A percentile compares a stretch with the other conserved stretches of the same genome.
phyloP scores from a whole-genome alignment of 1,284 basidiomycete species.

The Fistulina hepatica region DNA sequence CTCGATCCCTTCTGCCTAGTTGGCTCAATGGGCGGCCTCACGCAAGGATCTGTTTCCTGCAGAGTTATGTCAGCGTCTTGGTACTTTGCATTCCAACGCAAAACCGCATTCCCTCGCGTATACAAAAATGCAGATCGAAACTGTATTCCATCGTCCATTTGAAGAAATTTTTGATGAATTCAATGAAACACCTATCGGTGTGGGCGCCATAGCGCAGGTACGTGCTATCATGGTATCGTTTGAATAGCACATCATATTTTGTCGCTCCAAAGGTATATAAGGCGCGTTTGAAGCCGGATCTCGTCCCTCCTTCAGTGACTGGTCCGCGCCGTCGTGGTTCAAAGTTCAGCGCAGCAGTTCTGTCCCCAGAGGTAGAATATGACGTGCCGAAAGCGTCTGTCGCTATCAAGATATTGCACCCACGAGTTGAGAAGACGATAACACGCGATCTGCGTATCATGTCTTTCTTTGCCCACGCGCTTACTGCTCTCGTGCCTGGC shows the following conservation, averaged over 20 bases:
- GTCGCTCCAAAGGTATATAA: constrained; percentile 59
- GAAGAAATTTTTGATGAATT: constrained; percentile 91
- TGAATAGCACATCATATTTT: constrained; percentile 1
- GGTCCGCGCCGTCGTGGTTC: constrained; percentile 49
- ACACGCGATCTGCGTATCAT: constrained; percentile 88
- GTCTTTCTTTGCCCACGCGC: constrained; percentile 77
- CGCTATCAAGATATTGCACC: constrained; percentile 95
- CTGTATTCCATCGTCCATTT: constrained; percentile 76
- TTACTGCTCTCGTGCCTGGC: constrained; percentile 72
- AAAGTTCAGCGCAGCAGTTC: constrained; percentile 28
- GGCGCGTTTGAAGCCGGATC: constrained; percentile 72
- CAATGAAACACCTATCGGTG: constrained; percentile 80
- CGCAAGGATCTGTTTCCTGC: constrained; percentile 90
- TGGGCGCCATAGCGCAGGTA: constrained; percentile 96
- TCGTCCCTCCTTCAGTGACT: constrained; percentile 75
- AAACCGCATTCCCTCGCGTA: constrained; percentile 76
- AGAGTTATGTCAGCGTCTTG: constrained; percentile 81
- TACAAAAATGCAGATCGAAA: constrained; percentile 77
- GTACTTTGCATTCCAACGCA: constrained; percentile 83
- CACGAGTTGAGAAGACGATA: constrained; percentile 73
- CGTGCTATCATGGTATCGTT: too few species aligned
- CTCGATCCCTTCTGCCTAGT: constrained; percentile 31
- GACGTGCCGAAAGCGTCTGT: constrained; percentile 74
- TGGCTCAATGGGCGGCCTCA: constrained; percentile 98
- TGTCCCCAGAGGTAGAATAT: constrained; percentile 20